These are phyloP conservation scores for Ceratobasidium sp. DNA, from an alignment of 1,284 basidiomycete genomes.

Conservation along the genomic window DNA sequence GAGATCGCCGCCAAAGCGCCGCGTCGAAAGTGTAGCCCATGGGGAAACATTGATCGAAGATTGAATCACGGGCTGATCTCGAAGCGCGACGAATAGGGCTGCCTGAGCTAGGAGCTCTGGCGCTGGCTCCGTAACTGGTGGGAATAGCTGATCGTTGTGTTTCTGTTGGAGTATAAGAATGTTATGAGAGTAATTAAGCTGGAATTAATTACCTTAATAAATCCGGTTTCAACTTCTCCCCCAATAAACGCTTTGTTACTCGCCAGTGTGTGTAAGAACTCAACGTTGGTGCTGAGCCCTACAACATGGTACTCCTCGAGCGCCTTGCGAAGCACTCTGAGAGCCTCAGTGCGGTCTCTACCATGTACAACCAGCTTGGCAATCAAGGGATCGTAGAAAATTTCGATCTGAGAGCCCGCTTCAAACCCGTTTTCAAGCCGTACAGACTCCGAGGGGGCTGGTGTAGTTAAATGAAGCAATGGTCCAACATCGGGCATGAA, in stretches of 20 bases:
- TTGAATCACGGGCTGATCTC: constrained; percentile 64
- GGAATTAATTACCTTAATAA: constrained; percentile 74
- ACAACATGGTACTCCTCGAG: constrained; percentile 91
- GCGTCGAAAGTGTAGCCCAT: constrained; percentile 76
- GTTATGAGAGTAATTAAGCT: not conserved
- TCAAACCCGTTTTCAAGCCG: constrained; percentile 93
- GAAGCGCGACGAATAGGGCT: constrained; percentile 78
- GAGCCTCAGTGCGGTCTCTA: constrained; percentile 85
- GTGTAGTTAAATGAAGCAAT: constrained; percentile 83
- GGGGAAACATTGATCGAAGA: constrained; percentile 61
- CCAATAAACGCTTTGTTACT: constrained; percentile 81
- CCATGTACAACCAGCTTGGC: constrained; percentile 94
- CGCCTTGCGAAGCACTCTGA: constrained; percentile 82
- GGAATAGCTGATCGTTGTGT: constrained; percentile 83
- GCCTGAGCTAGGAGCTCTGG: constrained; percentile 79
- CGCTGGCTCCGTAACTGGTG: constrained; percentile 68
- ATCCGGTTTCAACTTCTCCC: constrained; percentile 93
- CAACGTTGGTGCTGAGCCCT: constrained; percentile 91
- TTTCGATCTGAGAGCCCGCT: constrained; percentile 88
- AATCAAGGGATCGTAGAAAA: constrained; percentile 96
- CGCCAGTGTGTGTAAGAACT: constrained; percentile 85
- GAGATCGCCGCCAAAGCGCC: constrained; percentile 80
- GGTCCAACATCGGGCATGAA: constrained; percentile 93
- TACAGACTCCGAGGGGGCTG: constrained; percentile 75
- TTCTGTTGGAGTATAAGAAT: constrained; percentile 65